Evolutionary conservation across 352 stramenopile species (phyloP).

Genomic region (Globisporangium irregulare): DNA sequence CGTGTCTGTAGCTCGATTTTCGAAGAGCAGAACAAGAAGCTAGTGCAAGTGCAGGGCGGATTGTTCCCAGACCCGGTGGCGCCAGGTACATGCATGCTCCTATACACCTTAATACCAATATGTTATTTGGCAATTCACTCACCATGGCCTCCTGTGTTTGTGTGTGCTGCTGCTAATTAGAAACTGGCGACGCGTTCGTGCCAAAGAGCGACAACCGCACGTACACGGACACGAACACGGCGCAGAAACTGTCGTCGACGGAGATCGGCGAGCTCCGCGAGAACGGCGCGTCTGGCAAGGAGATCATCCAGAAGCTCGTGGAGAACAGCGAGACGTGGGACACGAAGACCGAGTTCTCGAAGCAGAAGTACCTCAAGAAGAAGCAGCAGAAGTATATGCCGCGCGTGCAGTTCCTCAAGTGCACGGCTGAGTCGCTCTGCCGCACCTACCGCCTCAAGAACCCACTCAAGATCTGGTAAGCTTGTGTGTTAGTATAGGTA

Average conservation of each 20-base stretch:
- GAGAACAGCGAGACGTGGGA: slow-evolving; percentile 95
- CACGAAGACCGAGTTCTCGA: slow-evolving; percentile 94
- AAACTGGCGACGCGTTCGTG: slow-evolving; percentile 79
- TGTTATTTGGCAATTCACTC: no score
- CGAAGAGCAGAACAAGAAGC: slow-evolving; percentile 80
- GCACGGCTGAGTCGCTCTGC: slow-evolving; percentile 89
- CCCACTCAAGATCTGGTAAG: slow-evolving; percentile 83
- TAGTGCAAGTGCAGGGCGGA: slow-evolving; percentile 65
- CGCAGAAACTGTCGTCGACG: slow-evolving; percentile 68
- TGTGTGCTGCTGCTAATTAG: slow-evolving; percentile 20
- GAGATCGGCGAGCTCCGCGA: slow-evolving; percentile 72
- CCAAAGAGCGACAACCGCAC: slow-evolving; percentile 74
- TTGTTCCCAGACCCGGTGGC: slow-evolving; percentile 82
- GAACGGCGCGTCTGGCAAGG: slow-evolving; percentile 63
- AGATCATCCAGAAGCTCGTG: slow-evolving; percentile 92
- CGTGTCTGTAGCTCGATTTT: slow-evolving; percentile 54
- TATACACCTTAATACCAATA: neutral
- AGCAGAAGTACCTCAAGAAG: slow-evolving; percentile 96
- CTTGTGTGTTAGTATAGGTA: neutral
- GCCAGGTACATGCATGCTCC: slow-evolving; percentile 33
- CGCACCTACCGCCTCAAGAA: slow-evolving; percentile 89
- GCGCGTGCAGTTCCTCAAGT: slow-evolving; percentile 78
- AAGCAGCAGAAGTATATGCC: slow-evolving; percentile 95
- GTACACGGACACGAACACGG: slow-evolving; percentile 85
- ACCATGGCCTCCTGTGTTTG: neutral